Base-by-base conservation (phyloP, 176 grass and related monocot genomes). In the Rhynchospora breviuscula region DNA sequence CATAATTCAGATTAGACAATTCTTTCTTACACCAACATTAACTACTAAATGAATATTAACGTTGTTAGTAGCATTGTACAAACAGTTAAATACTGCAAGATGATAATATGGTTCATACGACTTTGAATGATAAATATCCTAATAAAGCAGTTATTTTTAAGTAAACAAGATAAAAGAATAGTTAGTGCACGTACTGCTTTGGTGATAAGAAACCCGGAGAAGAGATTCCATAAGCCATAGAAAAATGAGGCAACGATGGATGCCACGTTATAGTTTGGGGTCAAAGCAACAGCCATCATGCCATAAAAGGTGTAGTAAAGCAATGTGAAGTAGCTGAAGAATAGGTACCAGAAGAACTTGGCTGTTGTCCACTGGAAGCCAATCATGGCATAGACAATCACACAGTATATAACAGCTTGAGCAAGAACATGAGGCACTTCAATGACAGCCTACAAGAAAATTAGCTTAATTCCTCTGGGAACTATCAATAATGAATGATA, bases 231-330 rank as follows among this genome's bases (percentile, higher is more conserved):
- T 19, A 88, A 64, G 21, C 44, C 22, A 7, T 85, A 88, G 63
- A 85, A 88, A 8, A 81, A 65, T 4, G 84, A 48, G 19, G 66
- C 68, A 29, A 78, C 60, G 3, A 89, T 67, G 12, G 88, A 0
- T 14, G 84, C 88, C 2, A 86, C 64, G 10, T 83, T 25, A 29
- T 75, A 79, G 59, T 86, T 89, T 8, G 88, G 88, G 65, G 88
- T 89, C 52, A 89, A 1, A 65, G 78, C 88, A 3, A 89, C 88
- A 0, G 67, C 59, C 88, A 89, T 86, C 84, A 89, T 89, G 48
- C 88, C 88, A 1, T 89, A 89, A 83, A 75, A 89, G 68, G 88
- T 89, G 84, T 86, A 89, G 70, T 86, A 89, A 29, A 89, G 84
- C 45, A 89, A 64, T 65, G 88, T 86, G 84, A 86, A 89, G 69